Conservation (phyloP, 2,329 filamentous ascomycete genomes). For the Ceratocystis diversiconidia region DNA sequence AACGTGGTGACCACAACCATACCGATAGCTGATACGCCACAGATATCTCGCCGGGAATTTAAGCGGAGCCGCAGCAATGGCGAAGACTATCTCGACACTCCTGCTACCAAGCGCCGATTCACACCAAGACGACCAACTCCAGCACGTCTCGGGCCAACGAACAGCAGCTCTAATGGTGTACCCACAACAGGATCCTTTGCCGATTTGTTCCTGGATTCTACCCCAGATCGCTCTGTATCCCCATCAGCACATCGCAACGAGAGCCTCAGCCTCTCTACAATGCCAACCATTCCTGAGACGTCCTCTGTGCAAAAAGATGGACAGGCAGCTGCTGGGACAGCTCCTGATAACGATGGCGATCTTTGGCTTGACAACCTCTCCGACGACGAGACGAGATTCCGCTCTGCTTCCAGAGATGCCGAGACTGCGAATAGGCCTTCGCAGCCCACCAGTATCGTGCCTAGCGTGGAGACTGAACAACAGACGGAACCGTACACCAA, state of each 20-base stretch:
- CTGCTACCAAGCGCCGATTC: constrained; percentile 1
- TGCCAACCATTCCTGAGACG: constrained; percentile 6
- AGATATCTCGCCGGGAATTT: neutral
- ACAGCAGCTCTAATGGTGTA: neutral
- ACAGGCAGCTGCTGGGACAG: neutral
- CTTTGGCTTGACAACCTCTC: constrained; percentile 34
- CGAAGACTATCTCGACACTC: constrained; percentile 5
- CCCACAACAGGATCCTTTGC: neutral
- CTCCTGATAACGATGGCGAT: constrained; percentile 27
- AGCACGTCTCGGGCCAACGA: neutral
- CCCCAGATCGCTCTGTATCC: constrained; percentile 7
- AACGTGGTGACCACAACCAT: constrained; percentile 13
- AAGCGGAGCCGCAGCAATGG: neutral
- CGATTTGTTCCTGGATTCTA: constrained; percentile 10
- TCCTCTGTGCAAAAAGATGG: constrained; percentile 2
- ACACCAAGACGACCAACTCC: constrained; percentile 7
- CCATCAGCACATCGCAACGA: neutral
- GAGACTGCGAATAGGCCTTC: neutral
- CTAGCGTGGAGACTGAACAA: neutral
- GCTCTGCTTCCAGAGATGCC: constrained; percentile 1
- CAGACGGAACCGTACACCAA: neutral
- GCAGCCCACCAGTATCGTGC: neutral
- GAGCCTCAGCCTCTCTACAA: neutral
- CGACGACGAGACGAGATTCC: constrained; percentile 24
- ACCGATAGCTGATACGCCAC: constrained; percentile 14